Evolutionary conservation across 2,329 filamentous ascomycete genomes (phyloP).

Genomic region (Phyllachora maydis): DNA sequence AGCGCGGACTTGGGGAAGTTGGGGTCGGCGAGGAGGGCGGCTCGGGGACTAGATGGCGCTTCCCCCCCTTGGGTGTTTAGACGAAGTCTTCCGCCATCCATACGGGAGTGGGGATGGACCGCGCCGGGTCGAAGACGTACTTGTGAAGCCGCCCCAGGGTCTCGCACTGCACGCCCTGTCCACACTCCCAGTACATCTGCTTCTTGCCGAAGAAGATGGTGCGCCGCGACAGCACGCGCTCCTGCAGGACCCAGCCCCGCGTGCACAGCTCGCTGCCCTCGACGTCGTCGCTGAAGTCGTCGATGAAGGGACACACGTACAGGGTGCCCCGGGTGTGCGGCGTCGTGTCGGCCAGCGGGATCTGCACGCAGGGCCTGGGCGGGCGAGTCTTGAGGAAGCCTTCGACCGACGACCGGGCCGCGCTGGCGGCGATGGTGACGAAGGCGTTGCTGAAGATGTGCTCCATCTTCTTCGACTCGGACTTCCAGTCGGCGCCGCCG

Average conservation of each 20-base stretch:
- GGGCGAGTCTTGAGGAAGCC: constrained; percentile 2
- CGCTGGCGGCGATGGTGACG: constrained; percentile 3
- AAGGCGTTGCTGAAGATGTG: constrained; percentile 3
- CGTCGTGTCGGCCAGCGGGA: neutral
- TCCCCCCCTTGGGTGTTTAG: too few species aligned
- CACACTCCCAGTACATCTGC: constrained; percentile 3
- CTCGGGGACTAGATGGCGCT: too few species aligned
- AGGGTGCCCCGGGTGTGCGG: neutral
- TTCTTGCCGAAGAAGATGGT: constrained; percentile 2
- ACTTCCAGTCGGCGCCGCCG: constrained; percentile 2
- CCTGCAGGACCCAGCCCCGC: constrained; percentile 4
- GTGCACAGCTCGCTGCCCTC: constrained; percentile 1
- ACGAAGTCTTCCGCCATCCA: too few species aligned
- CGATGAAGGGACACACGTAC: constrained; percentile 1
- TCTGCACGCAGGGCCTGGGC: neutral
- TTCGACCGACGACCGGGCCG: neutral
- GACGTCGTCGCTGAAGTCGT: constrained; percentile 1
- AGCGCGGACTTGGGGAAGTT: too few species aligned
- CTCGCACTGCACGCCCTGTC: too few species aligned
- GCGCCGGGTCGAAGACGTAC: too few species aligned
- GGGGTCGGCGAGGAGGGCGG: too few species aligned
- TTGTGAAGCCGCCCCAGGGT: too few species aligned
- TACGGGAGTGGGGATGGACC: too few species aligned
- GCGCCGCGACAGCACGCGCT: constrained; percentile 2
- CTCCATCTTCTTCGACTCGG: constrained; percentile 4